Base-by-base conservation (phyloP, 176 grass and related monocot genomes). In the Hordeum vulgare region DNA sequence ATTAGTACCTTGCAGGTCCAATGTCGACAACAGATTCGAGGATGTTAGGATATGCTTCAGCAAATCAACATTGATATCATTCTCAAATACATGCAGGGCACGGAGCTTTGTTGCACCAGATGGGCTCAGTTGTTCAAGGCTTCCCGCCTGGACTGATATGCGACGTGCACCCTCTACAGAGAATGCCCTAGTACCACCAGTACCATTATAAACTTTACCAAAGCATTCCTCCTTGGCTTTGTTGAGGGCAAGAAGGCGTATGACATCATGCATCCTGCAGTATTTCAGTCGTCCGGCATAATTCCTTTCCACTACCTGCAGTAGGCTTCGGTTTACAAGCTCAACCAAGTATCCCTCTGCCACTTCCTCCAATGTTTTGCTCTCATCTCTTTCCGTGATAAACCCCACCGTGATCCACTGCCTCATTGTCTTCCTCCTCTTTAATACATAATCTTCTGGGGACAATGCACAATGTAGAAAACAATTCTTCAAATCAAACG, bases 331-430 rank as follows among this genome's bases (percentile, higher is more conserved):
- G 34, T 78, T 31, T 12, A 91, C 54, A 27, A 91, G 85, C 11
- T 91, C 54, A 25, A 11, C 21, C 24, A 88, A 77, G 61, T 42
- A 91, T 1, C 59, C 81, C 15, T 85, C 76, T 7, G 81, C 89
- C 40, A 81, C 76, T 66, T 88, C 28, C 49, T 91, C 89, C 26
- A 91, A 27, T 33, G 85, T 81, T 62, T n/a, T 79, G 8, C 14
- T 12, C 0, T 54, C 34, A 1, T 20, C 13, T 0, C 31, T 68
- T 57, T 83, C 42, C 35, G 42, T 60, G 3, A 20, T 23, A 66
- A 20, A 66, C 31, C 64, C 41, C 2, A 29, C 18, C 5, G 61
- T 2, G 0, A 64, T 64, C 61, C 61, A 64, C 0, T 64, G 14
- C 61, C 27, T 31, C 6, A 33, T 0, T 64, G 1, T 64, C 2